Base-by-base conservation (phyloP, 176 grass and related monocot species). In the Canna indica region DNA sequence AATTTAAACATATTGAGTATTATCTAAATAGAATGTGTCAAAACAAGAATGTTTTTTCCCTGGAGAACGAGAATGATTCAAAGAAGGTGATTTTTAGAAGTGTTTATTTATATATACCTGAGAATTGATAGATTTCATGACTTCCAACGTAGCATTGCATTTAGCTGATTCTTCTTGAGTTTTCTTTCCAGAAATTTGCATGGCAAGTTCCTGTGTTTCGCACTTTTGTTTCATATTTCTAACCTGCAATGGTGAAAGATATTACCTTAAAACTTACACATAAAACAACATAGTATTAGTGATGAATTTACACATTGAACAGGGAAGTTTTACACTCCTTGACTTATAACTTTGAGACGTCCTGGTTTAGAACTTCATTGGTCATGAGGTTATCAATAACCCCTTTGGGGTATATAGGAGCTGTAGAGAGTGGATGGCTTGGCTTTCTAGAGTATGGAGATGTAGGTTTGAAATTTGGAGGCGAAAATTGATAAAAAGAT, bases 191-290 rank as follows among this genome's bases (percentile, higher is more conserved):
- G 79, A 59, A 77, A 79, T 91, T 26, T 80, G 75, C 42, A 91
- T 66, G 57, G 76, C 68, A 59, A 80, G 78, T 53, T 86, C 88
- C 78, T 96, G 91, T 59, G 71, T 46, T 80, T 78, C 91, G 36
- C 83, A 82, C 79, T 88, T 90, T 75, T 77, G 81, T 72, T 81
- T 88, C 36, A 96, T 69, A 35, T 80, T 85, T 72, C 71, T 81
- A 59, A 80, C 74, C 91, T 91, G 47, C 45, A 20, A 70, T n/a
- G n/a, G n/a, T n/a, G n/a, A n/a, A n/a, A n/a, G n/a, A n/a, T n/a
- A n/a, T n/a, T n/a, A n/a, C n/a, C n/a, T n/a, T n/a, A n/a, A n/a
- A n/a, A n/a, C n/a, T n/a, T n/a, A n/a, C n/a, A n/a, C n/a, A n/a
- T n/a, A n/a, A n/a, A n/a, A n/a, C n/a, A n/a, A n/a, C n/a, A n/a